Evolutionary conservation across 305 asterid species (phyloP).

Genomic region (Fraxinus angustifolia): DNA sequence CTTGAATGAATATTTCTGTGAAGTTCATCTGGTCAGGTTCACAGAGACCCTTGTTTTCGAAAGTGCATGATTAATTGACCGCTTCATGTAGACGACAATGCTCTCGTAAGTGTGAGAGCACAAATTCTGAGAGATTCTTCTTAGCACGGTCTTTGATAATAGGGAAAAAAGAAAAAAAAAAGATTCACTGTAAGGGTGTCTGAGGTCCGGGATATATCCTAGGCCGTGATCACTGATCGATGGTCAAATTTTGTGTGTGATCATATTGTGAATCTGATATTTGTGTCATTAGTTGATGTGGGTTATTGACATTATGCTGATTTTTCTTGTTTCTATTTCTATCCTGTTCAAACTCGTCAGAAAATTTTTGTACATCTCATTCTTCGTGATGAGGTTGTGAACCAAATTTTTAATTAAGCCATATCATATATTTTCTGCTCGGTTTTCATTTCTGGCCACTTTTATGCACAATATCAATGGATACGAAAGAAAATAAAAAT

Average conservation of each 20-base stretch:
- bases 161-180: too few species aligned
- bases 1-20: background rate
- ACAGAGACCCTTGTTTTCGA: background rate
- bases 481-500: background rate
- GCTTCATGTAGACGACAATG: background rate
- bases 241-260: background rate
- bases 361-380: background rate
- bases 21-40: background rate
- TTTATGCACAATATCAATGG: background rate
- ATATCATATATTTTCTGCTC: background rate
- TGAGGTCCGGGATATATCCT: background rate
- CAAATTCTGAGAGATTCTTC: background rate
- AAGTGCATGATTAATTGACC: background rate
- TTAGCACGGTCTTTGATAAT: background rate
- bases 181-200: background rate
- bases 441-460: background rate
- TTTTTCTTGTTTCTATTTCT: background rate
- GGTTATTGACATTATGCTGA: background rate
- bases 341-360: background rate
- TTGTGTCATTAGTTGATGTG: background rate
- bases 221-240: background rate
- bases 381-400: background rate
- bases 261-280: background rate
- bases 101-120: background rate
- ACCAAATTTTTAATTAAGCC: background rate